Conservation (phyloP, 2,329 filamentous ascomycete genomes). For the Chrysosporium keratinophilum region DNA sequence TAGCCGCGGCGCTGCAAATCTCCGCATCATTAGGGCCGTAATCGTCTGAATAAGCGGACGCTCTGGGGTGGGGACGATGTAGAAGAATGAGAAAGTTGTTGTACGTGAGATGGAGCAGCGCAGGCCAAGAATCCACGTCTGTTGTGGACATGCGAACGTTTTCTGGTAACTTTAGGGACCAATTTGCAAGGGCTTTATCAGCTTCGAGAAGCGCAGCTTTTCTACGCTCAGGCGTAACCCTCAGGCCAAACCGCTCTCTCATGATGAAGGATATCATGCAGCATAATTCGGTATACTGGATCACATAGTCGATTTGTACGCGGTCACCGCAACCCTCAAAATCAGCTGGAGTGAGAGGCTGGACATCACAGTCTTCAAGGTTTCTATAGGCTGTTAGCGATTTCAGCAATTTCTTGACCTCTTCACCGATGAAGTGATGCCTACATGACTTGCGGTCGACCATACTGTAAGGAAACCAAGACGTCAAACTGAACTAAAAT, state of each 20-base stretch:
- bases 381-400: constrained; percentile 24
- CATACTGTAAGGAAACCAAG: constrained; percentile 38
- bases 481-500: constrained; percentile 38
- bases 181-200: constrained; percentile 34
- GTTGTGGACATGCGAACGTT: constrained; percentile 32
- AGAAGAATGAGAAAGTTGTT: constrained; percentile 39
- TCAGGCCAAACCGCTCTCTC: constrained; percentile 34
- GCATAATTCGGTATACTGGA: constrained; percentile 43
- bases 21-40: constrained; percentile 38
- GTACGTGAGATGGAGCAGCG: constrained; percentile 37
- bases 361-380: constrained; percentile 44
- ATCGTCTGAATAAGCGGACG: constrained; percentile 35
- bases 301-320: constrained; percentile 38
- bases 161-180: constrained; percentile 35
- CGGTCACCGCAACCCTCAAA: constrained; percentile 39
- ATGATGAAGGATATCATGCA: constrained; percentile 41
- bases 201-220: constrained; percentile 35
- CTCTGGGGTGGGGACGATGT: constrained; percentile 36
- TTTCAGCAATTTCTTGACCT: neutral
- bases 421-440: constrained; percentile 11
- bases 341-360: constrained; percentile 35
- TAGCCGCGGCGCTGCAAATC: constrained; percentile 37
- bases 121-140: constrained; percentile 36
- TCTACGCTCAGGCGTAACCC: constrained; percentile 31
- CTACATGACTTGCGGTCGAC: constrained; percentile 44